Conservation (phyloP, 495 filamentous ascomycete genomes). For the Penicillium simplicissimum region DNA sequence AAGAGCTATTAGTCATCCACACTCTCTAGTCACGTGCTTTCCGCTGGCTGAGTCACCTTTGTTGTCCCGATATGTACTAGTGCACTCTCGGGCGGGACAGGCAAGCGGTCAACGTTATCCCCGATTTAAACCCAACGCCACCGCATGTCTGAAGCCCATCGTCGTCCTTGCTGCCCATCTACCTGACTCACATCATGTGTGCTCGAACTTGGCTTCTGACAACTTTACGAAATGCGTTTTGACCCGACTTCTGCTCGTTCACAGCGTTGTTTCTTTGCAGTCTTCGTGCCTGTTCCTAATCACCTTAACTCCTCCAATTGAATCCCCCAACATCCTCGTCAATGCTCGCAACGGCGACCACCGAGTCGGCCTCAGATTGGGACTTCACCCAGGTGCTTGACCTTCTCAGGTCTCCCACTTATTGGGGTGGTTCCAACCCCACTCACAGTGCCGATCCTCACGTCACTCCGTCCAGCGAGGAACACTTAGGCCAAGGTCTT, state of each 20-base stretch:
- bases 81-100: neutral
- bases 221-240: constrained; percentile 5
- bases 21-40: neutral
- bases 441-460: constrained; percentile 15
- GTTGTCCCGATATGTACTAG: neutral
- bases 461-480: constrained; percentile 1
- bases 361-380: constrained; percentile 39
- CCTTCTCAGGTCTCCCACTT: constrained; percentile 45
- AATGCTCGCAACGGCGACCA: constrained; percentile 20
- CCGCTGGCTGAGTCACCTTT: too few relatives aligned
- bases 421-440: constrained; percentile 13
- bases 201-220: neutral
- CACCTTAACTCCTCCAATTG: neutral
- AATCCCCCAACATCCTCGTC: constrained; percentile 1
- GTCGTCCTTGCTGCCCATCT: constrained; percentile 7
- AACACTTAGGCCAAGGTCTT: neutral
- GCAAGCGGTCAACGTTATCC: neutral
- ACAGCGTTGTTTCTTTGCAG: neutral
- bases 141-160: neutral
- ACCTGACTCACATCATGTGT: constrained; percentile 5
- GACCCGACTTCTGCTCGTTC: neutral
- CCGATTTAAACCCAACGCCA: constrained; percentile 3
- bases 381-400: constrained; percentile 52
- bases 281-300: neutral
- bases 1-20: neutral